Base-by-base conservation (phyloP, 805 yeast species). In the Clavispora santaluciae region DNA sequence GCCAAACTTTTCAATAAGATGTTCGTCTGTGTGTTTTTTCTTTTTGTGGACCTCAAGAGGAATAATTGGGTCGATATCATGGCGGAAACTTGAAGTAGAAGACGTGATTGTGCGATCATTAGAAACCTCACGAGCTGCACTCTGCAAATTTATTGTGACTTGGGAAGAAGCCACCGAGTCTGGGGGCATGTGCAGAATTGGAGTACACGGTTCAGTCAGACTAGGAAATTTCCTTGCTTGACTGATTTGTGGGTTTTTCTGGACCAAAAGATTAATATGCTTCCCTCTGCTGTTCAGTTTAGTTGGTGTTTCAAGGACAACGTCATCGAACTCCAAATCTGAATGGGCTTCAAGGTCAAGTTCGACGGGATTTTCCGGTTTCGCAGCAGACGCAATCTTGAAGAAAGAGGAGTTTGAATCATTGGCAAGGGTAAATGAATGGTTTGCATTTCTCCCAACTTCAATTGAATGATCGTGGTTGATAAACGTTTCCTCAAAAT, bases 1-100 rank as follows among this genome's bases (percentile, higher is more conserved):
- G 2, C 82, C 83, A 60, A 79, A 80, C 50, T 71, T 68, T 25
- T 67, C 61, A 21, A 63, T 57, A 42, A 80, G 64, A 41, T 67
- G 73, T 22, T 70, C 70, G 50, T 73, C 78, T n/a, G 57, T 54
- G 16, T 35, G 43, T 12, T 46, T 49, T 18, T 44, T 48, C 20
- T 40, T 22, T n/a, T 17, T 29, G 18, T 10, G 29, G 15, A 9
- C 20, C 12, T 36, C 25, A 13, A 11, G 18, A 11, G 22, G 22
- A 7, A 7, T 15, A 9, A 35, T 15, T 8, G 37, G 37, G 16
- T 35, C 37, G 16, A 24, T 16, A 10, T 35, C 37, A 16, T 35
- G 28, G 8, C 37, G 21, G 12, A 35, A 35, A 16, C 33, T 33
- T 9, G 36, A 36, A 2, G 36, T 28, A 18, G 47, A 42, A 15